Percentiles rank a stretch among this genome's conserved stretches.
Evolutionary conservation across 129 eudicot species (phyloP).

Genomic region (Arctium lappa): DNA sequence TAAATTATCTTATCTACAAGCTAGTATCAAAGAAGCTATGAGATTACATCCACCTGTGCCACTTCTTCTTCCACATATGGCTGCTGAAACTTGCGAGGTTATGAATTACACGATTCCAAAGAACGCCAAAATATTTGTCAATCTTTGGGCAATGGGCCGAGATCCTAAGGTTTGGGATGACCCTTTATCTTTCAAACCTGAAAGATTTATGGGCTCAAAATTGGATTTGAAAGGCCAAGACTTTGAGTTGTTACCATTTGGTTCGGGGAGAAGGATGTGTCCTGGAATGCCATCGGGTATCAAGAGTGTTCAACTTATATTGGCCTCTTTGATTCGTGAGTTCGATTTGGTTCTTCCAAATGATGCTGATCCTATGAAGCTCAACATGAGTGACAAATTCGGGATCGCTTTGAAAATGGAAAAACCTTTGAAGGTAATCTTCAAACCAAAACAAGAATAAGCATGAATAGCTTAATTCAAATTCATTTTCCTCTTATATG

Average conservation of each 20-base stretch:
- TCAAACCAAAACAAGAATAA: no score
- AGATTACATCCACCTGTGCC: constrained; percentile 24
- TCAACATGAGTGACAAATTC: no score
- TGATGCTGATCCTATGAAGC: no score
- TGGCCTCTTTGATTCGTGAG: no score
- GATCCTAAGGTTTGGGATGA: constrained; percentile 28
- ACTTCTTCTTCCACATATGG: constrained; percentile 17
- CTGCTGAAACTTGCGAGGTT: not conserved
- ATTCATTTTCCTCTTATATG: not conserved
- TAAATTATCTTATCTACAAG: constrained; percentile 11
- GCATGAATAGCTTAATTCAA: not conserved
- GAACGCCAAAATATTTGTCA: constrained; percentile 18
- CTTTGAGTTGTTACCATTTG: constrained; percentile 20
- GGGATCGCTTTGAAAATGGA: no score
- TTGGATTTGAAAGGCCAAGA: constrained; percentile 1
- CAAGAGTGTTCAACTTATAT: no score
- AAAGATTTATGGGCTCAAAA: constrained; percentile 17
- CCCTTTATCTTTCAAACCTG: constrained; percentile 6
- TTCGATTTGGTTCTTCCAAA: no score
- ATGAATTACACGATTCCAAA: constrained; percentile 33
- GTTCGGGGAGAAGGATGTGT: constrained; percentile 29
- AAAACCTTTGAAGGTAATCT: no score
- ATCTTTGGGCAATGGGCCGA: constrained; percentile 30
- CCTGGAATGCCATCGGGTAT: constrained; percentile 8
- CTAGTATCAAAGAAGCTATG: constrained; percentile 14